These are phyloP conservation scores for Musa beccarii DNA, from an alignment of 176 grass and related monocot genomes.

Conservation along the genomic window DNA sequence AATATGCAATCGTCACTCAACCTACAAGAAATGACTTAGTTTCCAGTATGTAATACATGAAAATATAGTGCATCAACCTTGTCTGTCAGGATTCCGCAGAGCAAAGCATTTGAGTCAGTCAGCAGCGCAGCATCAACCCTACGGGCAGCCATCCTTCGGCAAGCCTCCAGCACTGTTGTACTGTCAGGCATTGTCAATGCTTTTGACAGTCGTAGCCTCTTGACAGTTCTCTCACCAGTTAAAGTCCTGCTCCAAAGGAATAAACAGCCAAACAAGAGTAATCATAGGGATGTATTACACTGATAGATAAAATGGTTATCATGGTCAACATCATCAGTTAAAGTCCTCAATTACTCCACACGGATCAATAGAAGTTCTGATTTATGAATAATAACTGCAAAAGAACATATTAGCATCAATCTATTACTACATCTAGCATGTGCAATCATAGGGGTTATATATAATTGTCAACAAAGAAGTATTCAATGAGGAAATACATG, in stretches of 20 bases:
- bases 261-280: background rate
- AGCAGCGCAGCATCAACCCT: constrained; percentile 58
- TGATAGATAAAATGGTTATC: too few relatives aligned
- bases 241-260: constrained; percentile 32
- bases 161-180: constrained; percentile 59
- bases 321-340: too few relatives aligned
- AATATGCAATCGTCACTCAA: background rate
- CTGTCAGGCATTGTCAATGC: constrained; percentile 72
- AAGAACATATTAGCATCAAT: too few relatives aligned
- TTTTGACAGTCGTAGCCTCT: constrained; percentile 54
- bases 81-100: constrained; percentile 74
- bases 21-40: background rate
- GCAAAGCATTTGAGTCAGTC: constrained; percentile 64
- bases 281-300: too few relatives aligned
- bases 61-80: constrained; percentile 28
- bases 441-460: too few relatives aligned
- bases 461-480: too few relatives aligned
- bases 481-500: too few relatives aligned
- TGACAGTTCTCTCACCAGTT: constrained; percentile 54
- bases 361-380: too few relatives aligned
- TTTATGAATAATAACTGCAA: too few relatives aligned
- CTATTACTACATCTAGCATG: too few relatives aligned
- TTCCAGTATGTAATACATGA: background rate
- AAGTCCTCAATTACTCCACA: too few relatives aligned
- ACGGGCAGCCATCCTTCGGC: constrained; percentile 54